Conservation (phyloP, 2,329 filamentous ascomycete genomes). For the Colletotrichum australisinense region DNA sequence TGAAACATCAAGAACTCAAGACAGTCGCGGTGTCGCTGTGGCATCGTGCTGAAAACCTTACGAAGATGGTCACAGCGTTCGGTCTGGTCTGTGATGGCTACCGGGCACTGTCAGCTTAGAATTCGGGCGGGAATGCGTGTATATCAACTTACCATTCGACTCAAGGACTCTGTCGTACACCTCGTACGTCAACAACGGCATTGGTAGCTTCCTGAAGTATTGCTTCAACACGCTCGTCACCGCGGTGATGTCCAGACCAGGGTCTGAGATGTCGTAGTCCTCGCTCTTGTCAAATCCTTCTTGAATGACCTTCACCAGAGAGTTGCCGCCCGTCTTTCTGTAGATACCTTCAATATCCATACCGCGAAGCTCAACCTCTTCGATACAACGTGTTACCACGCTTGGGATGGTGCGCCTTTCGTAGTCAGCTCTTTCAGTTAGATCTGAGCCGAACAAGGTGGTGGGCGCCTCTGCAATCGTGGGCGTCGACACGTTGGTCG, state of each 20-base stretch:
- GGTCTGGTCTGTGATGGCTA: constrained; percentile 72
- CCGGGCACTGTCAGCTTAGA: constrained; percentile 37
- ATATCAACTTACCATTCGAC: constrained; percentile 71
- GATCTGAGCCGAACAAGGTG: constrained; percentile 87
- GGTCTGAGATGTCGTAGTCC: constrained; percentile 93
- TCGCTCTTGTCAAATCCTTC: constrained; percentile 89
- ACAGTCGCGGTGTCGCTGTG: constrained; percentile 86
- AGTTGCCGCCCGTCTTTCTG: constrained; percentile 93
- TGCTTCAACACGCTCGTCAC: constrained; percentile 97
- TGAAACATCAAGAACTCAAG: constrained; percentile 96
- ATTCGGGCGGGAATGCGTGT: constrained; percentile 28
- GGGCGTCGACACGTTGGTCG: constrained; percentile 51
- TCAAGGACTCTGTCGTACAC: constrained; percentile 92
- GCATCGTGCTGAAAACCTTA: constrained; percentile 81
- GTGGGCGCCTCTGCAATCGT: constrained; percentile 63
- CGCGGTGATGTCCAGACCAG: constrained; percentile 93
- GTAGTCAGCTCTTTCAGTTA: constrained; percentile 85
- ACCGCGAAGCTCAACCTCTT: constrained; percentile 94
- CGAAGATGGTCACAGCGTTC: constrained; percentile 79
- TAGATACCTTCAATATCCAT: constrained; percentile 99
- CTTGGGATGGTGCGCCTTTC: constrained; percentile 91
- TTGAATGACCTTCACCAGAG: constrained; percentile 89
- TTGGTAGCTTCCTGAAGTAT: constrained; percentile 94
- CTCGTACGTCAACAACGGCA: constrained; percentile 89
- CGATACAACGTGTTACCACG: constrained; percentile 92